phyloP scores from a whole-genome alignment of 306 rosid genomes.

The Senna tora region DNA sequence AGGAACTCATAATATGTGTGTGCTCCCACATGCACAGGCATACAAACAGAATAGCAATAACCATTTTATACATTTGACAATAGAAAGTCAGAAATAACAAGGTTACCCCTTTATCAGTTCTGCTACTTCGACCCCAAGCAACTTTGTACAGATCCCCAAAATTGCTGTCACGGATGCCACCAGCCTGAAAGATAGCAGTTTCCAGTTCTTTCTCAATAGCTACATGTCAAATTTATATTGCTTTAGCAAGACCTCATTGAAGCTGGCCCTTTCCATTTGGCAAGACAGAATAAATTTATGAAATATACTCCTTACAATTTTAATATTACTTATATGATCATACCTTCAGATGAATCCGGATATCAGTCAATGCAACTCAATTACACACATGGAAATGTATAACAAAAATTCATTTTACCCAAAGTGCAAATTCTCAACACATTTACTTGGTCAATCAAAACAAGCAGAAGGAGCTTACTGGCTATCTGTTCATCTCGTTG shows the following conservation, averaged over 20 bases:
- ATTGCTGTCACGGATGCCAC: conserved; percentile 86
- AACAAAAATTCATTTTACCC: background rate
- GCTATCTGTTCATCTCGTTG: conserved; percentile 74
- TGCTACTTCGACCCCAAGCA: conserved; percentile 90
- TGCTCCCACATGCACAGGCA: background rate
- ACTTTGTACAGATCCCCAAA: conserved; percentile 78
- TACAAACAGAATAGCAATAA: conserved; percentile 16
- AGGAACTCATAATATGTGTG: conserved; percentile 1
- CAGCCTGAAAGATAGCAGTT: conserved; percentile 74
- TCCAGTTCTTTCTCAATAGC: conserved; percentile 90
- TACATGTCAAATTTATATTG: conserved; percentile 57
- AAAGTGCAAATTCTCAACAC: background rate
- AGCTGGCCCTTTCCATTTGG: background rate
- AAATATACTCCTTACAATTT: conserved; percentile 5
- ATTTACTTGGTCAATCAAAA: background rate
- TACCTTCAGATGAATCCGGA: conserved; percentile 13
- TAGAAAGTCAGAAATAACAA: conserved; percentile 31
- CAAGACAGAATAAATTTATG: conserved; percentile 9
- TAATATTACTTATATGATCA: background rate
- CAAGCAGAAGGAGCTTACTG: conserved; percentile 47
- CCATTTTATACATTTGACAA: conserved; percentile 1
- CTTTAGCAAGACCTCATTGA: conserved; percentile 51
- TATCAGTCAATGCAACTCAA: conserved; percentile 1
- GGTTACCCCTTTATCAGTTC: conserved; percentile 95
- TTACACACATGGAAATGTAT: background rate